These are phyloP conservation scores for Termitomyces sp. DNA, from an alignment of 768 basidiomycete genomes.

Conservation along the genomic window DNA sequence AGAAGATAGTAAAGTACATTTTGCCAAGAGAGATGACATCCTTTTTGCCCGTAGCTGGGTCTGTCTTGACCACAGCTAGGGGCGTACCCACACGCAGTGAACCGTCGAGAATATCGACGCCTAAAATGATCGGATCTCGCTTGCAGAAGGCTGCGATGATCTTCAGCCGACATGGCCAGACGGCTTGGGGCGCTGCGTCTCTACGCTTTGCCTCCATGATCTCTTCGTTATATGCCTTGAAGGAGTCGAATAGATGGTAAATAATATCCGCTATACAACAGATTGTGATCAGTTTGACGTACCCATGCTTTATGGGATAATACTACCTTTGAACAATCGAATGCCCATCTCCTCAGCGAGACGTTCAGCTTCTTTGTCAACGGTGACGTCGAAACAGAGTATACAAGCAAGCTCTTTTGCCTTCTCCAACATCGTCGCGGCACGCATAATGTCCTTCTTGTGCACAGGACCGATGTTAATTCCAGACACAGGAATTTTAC, in stretches of 20 bases:
- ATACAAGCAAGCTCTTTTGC: constrained; percentile 94
- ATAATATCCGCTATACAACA: constrained; percentile 83
- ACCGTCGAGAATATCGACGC: constrained; percentile 94
- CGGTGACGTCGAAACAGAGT: constrained; percentile 92
- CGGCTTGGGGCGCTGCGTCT: constrained; percentile 91
- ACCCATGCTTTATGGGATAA: background rate
- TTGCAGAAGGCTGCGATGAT: constrained; percentile 93
- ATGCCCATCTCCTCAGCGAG: constrained; percentile 94
- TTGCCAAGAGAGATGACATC: constrained; percentile 91
- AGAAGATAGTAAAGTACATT: constrained; percentile 53
- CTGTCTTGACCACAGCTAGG: constrained; percentile 90
- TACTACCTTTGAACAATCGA: constrained; percentile 83
- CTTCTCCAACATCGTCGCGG: constrained; percentile 91
- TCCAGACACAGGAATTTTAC: constrained; percentile 96
- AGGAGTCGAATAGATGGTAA: constrained; percentile 95
- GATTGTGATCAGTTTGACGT: background rate
- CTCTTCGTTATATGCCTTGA: constrained; percentile 90
- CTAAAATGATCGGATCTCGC: constrained; percentile 95
- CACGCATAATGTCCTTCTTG: constrained; percentile 91
- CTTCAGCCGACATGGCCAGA: constrained; percentile 95
- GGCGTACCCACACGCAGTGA: constrained; percentile 90
- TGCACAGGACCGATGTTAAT: constrained; percentile 98
- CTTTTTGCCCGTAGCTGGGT: constrained; percentile 82
- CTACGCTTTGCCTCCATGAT: constrained; percentile 88
- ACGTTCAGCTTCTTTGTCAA: constrained; percentile 91